Evolutionary conservation across 306 rosid genomes (phyloP).

Genomic region (Abrus pulchellus): DNA sequence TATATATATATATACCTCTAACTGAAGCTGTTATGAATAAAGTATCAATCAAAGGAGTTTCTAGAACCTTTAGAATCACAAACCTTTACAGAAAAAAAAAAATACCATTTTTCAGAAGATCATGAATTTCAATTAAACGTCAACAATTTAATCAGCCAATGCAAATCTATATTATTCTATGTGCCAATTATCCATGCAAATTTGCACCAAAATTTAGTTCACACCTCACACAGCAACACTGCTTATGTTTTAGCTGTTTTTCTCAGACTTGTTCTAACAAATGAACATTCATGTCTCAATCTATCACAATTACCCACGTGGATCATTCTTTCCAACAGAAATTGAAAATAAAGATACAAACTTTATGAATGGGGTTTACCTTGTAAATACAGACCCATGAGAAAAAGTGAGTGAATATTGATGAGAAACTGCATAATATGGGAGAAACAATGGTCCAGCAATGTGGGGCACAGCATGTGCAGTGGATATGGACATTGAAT

Average conservation of each 20-base stretch:
- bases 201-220: not conserved
- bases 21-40: conserved; percentile 21
- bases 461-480: not conserved
- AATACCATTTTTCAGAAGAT: conserved; percentile 21
- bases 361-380: not conserved
- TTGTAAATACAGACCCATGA: conserved; percentile 23
- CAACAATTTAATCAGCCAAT: conserved; percentile 6
- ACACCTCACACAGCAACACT: not conserved
- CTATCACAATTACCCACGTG: not conserved
- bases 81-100: not conserved
- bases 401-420: conserved; percentile 29
- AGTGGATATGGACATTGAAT: not conserved
- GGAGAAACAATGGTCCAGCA: not conserved
- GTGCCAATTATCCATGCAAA: conserved; percentile 15
- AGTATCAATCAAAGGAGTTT: conserved; percentile 18
- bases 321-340: not conserved
- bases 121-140: conserved; percentile 15
- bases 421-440: conserved; percentile 18
- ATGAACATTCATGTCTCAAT: not conserved
- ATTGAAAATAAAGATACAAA: conserved; percentile 11
- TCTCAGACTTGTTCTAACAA: not conserved
- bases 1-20: not conserved
- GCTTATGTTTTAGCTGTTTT: not conserved
- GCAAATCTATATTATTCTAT: not conserved
- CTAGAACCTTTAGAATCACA: conserved; percentile 16